Evolutionary conservation across 106 monocot genomes (phyloP), one percentile per base, ranked within the genome.

Genomic region (Agapanthus africanus): DNA sequence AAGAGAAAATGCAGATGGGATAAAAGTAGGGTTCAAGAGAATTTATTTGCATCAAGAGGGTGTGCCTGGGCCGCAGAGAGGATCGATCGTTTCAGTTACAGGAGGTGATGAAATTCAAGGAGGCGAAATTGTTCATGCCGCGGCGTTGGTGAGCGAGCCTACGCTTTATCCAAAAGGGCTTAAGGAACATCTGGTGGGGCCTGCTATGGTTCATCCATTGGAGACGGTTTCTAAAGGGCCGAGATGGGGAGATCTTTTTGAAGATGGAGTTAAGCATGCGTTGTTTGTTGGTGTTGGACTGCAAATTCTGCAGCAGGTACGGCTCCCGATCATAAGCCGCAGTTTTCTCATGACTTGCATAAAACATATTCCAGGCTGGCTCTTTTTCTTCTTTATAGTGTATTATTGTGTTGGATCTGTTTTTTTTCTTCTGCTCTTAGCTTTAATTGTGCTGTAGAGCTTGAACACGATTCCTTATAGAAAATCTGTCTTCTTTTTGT

Each of bases 281-380:
- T 65, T 88, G 46, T 30, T 88, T 40, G 79, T 81, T 34, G 88
- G 88, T 2, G 32, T 88, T 42, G 80, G 76, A 25, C 59, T 88
- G 14, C 84, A 88, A 77, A 77, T 88, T 37, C 81, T 88, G 44
- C 81, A 88, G 66, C 87, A 87, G 87, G 87, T 87, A 78, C 40
- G 0, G 21, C 65, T 47, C 13, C 5, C 2, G 6, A 4, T 7
- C 3, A n/a, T n/a, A n/a, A n/a, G n/a, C n/a, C n/a, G n/a, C n/a
- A n/a, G n/a, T n/a, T n/a, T n/a, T n/a, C n/a, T n/a, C n/a, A n/a
- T n/a, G n/a, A n/a, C n/a, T n/a, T n/a, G n/a, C n/a, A n/a, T n/a
- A n/a, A n/a, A n/a, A n/a, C n/a, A n/a, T n/a, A n/a, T n/a, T n/a
- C n/a, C n/a, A n/a, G n/a, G n/a, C n/a, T n/a, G n/a, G n/a, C n/a